phyloP scores from a whole-genome alignment of 768 basidiomycete genomes.

The Pisolithus albus region DNA sequence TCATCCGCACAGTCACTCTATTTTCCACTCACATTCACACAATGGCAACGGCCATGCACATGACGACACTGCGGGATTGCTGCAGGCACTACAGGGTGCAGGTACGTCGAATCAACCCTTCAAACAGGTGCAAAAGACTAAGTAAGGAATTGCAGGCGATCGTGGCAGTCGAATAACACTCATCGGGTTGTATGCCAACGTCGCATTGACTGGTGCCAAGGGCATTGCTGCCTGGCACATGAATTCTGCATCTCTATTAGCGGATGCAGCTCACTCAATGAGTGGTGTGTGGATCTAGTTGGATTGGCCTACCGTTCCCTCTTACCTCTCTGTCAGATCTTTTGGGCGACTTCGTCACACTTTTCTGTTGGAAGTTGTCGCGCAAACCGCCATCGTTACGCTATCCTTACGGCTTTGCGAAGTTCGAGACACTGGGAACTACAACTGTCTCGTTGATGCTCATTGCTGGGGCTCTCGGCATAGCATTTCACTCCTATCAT shows the following conservation, averaged over 20 bases:
- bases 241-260: conserved; percentile 86
- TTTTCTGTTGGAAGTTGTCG: conserved; percentile 83
- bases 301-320: neutral
- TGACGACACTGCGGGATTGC: conserved; percentile 60
- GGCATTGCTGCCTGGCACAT: conserved; percentile 83
- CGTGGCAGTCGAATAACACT: conserved; percentile 80
- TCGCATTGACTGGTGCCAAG: conserved; percentile 76
- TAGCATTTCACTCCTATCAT: conserved; percentile 86
- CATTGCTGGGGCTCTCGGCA: conserved; percentile 74
- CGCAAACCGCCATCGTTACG: conserved; percentile 68
- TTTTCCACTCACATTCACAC: conserved; percentile 66
- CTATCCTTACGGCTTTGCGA: conserved; percentile 88
- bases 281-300: conserved; percentile 51
- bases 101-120: conserved; percentile 35
- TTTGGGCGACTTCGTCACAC: conserved; percentile 84
- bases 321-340: conserved; percentile 45
- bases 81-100: conserved; percentile 58
- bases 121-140: neutral
- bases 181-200: conserved; percentile 75
- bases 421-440: conserved; percentile 96
- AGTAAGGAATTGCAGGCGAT: conserved; percentile 45
- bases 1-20: conserved; percentile 41
- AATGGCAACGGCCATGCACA: conserved; percentile 50
- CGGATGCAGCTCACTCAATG: conserved; percentile 89
- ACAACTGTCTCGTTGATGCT: conserved; percentile 82